These are phyloP conservation scores for Xerocomus minutiporus DNA, from an alignment of 1,284 basidiomycete genomes.

Conservation along the genomic window DNA sequence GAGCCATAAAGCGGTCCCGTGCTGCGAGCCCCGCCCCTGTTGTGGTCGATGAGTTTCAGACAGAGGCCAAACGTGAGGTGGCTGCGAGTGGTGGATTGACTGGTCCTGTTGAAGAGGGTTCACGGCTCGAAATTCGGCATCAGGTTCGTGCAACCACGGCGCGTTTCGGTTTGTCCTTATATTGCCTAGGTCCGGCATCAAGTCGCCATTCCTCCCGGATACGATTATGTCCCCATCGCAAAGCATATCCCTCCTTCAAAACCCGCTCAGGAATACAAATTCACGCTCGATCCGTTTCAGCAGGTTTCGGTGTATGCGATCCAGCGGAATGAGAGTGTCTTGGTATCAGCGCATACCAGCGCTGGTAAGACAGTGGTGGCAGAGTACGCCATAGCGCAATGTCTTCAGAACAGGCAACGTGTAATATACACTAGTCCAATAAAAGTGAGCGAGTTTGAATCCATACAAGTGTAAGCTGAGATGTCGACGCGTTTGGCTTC, in stretches of 20 bases:
- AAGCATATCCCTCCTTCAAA: constrained; percentile 90
- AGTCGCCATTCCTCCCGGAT: constrained; percentile 92
- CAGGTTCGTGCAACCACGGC: constrained; percentile 47
- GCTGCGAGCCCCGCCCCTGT: constrained; percentile 57
- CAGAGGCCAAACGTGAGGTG: constrained; percentile 84
- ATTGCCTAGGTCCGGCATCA: constrained; percentile 75
- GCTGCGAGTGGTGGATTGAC: constrained; percentile 80
- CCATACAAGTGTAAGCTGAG: constrained; percentile 19
- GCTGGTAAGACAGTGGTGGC: constrained; percentile 99
- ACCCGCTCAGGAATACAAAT: constrained; percentile 91
- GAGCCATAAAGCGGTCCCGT: constrained; percentile 24
- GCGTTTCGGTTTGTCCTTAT: constrained; percentile 4
- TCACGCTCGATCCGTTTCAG: constrained; percentile 97
- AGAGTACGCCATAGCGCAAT: constrained; percentile 98
- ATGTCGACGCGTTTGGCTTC: constrained; percentile 7
- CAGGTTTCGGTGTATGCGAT: constrained; percentile 92
- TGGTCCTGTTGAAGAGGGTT: constrained; percentile 61
- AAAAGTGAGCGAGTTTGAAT: constrained; percentile 64
- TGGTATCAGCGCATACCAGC: constrained; percentile 98
- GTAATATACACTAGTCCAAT: constrained; percentile 99
- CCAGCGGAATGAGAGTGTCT: constrained; percentile 93
- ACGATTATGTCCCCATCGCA: constrained; percentile 88
- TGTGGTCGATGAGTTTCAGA: constrained; percentile 86
- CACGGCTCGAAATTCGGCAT: constrained; percentile 71
- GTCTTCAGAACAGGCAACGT: constrained; percentile 86